phyloP scores from a whole-genome alignment of 495 filamentous ascomycete species.

The Neurospora sp. region DNA sequence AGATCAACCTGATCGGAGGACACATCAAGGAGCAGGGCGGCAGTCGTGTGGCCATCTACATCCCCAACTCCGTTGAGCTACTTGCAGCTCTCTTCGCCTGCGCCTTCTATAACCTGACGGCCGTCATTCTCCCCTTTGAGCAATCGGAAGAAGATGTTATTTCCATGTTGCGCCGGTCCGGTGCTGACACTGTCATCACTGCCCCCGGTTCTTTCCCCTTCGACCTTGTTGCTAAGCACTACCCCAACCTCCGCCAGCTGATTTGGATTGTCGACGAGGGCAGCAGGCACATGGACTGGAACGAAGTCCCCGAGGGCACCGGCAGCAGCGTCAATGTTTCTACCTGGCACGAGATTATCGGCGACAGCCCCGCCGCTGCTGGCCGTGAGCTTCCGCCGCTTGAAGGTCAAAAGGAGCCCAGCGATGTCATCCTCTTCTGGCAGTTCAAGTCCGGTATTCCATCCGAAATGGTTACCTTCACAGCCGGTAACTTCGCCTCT shows the following conservation, averaged over 20 bases:
- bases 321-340: conserved; percentile 62
- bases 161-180: conserved; percentile 54
- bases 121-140: conserved; percentile 78
- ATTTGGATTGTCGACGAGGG: conserved; percentile 91
- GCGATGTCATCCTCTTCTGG: conserved; percentile 54
- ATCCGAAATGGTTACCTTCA: conserved; percentile 67
- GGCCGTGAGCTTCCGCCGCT: conserved; percentile 35
- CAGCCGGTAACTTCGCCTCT: conserved; percentile 67
- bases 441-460: conserved; percentile 36
- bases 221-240: conserved; percentile 54
- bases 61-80: conserved; percentile 88
- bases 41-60: conserved; percentile 78
- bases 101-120: conserved; percentile 70
- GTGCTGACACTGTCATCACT: conserved; percentile 73
- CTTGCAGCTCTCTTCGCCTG: conserved; percentile 53
- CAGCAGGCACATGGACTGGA: conserved; percentile 83
- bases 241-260: conserved; percentile 61
- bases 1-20: conserved; percentile 80
- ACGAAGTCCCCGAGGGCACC: conserved; percentile 66
- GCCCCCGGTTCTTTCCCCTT: conserved; percentile 83
- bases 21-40: conserved; percentile 56
- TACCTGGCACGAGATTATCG: conserved; percentile 80
- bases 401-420: conserved; percentile 36
- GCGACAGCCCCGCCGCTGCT: conserved; percentile 43
- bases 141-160: conserved; percentile 54